Conservation (phyloP, 2,329 filamentous ascomycete species). For the Cladosporium sp. region DNA sequence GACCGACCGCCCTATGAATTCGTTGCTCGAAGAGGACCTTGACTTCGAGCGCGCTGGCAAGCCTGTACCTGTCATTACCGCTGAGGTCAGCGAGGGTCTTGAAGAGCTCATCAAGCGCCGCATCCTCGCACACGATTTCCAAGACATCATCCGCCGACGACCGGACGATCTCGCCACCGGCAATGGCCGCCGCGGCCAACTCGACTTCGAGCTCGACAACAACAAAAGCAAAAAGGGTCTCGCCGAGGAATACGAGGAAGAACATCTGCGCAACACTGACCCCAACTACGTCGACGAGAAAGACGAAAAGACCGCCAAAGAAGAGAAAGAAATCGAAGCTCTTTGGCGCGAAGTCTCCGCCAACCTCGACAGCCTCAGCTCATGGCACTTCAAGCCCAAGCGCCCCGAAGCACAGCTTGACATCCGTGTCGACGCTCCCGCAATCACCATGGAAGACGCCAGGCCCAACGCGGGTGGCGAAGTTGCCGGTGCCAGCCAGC, state of each 20-base stretch:
- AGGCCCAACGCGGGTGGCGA: slow-evolving; percentile 78
- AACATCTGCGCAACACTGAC: slow-evolving; percentile 74
- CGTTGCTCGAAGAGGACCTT: slow-evolving; percentile 86
- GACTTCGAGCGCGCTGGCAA: slow-evolving; percentile 96
- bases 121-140: slow-evolving; percentile 84
- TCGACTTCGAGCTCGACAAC: slow-evolving; percentile 71
- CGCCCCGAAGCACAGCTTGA: slow-evolving; percentile 75
- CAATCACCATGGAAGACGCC: slow-evolving; percentile 90
- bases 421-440: slow-evolving; percentile 85
- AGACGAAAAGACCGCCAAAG: slow-evolving; percentile 72
- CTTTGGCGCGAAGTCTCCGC: slow-evolving; percentile 78
- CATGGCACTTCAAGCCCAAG: slow-evolving; percentile 94
- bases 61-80: slow-evolving; percentile 88
- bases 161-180: slow-evolving; percentile 67
- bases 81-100: slow-evolving; percentile 84
- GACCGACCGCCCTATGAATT: slow-evolving; percentile 79
- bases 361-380: slow-evolving; percentile 83
- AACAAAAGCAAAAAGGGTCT: slow-evolving; percentile 81
- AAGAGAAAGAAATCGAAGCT: slow-evolving; percentile 71
- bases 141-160: slow-evolving; percentile 79
- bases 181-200: slow-evolving; percentile 62
- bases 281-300: slow-evolving; percentile 75
- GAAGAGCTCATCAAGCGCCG: slow-evolving; percentile 92
- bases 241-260: slow-evolving; percentile 90
- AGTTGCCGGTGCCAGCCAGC: slow-evolving; percentile 63